These are phyloP conservation scores for Aspergillus diversus DNA, from an alignment of 495 filamentous ascomycete species.

Conservation along the genomic window DNA sequence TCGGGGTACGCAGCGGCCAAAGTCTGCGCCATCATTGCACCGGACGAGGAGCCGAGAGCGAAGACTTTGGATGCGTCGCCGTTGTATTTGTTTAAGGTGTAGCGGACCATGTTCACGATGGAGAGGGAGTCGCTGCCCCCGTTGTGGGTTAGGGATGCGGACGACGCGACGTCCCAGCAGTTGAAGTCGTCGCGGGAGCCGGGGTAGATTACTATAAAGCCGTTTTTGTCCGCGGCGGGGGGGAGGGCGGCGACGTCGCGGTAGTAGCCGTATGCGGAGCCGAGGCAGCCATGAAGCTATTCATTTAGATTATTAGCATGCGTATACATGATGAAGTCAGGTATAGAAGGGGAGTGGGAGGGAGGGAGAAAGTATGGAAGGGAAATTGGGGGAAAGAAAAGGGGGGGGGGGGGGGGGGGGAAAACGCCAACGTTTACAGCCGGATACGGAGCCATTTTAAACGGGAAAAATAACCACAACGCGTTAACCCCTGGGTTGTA, in stretches of 20 bases:
- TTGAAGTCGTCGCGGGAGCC: constrained; percentile 46
- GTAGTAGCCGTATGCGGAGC: constrained; percentile 34
- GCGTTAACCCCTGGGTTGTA: too few species aligned
- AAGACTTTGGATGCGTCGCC: constrained; percentile 52
- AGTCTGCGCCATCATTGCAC: constrained; percentile 45
- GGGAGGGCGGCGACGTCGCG: constrained; percentile 24
- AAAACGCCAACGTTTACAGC: too few species aligned
- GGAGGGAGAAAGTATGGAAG: background rate
- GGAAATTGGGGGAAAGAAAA: background rate
- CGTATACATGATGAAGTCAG: background rate
- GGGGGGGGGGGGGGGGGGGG: too few species aligned
- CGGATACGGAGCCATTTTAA: too few species aligned
- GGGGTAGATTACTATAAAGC: constrained; percentile 60
- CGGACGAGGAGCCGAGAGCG: constrained; percentile 56
- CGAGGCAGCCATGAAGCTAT: constrained; percentile 26
- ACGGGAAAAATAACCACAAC: too few species aligned
- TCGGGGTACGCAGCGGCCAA: constrained; percentile 60
- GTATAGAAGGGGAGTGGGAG: background rate
- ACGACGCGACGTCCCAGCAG: constrained; percentile 60
- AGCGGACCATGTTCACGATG: constrained; percentile 61
- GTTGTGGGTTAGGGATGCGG: constrained; percentile 53
- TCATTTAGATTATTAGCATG: too few species aligned
- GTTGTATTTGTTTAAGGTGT: constrained; percentile 49
- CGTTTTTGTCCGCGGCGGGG: constrained; percentile 45
- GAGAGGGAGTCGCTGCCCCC: constrained; percentile 54